phyloP scores from a whole-genome alignment of 2,329 filamentous ascomycete genomes.

The Peltaster fructicola region DNA sequence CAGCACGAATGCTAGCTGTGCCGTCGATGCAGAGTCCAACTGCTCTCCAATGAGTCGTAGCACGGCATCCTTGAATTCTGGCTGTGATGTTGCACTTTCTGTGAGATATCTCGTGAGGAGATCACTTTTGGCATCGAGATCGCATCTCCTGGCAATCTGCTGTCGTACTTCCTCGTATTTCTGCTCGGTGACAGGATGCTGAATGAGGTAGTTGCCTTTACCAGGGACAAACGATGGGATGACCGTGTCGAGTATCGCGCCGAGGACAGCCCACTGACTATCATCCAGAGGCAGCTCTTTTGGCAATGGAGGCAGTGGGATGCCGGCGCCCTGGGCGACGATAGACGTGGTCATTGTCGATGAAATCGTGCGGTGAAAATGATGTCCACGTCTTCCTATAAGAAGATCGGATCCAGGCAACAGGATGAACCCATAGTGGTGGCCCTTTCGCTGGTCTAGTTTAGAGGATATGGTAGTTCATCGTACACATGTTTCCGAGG shows the following conservation, averaged over 20 bases:
- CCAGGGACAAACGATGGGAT: constrained; percentile 37
- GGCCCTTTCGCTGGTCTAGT: too few relatives aligned
- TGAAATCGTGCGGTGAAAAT: too few relatives aligned
- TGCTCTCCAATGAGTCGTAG: constrained; percentile 30
- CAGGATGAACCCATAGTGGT: too few relatives aligned
- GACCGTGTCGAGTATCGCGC: constrained; percentile 39
- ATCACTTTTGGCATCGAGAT: constrained; percentile 22
- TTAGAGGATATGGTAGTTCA: too few relatives aligned
- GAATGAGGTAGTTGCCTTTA: constrained; percentile 10
- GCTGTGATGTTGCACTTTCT: constrained; percentile 25
- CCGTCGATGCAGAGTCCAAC: too few relatives aligned
- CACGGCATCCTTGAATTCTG: constrained; percentile 35
- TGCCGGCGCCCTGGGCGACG: constrained; percentile 1
- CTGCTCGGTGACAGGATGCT: constrained; percentile 11
- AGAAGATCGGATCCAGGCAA: too few relatives aligned
- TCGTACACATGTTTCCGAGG: too few relatives aligned
- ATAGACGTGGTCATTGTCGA: not conserved
- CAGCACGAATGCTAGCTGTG: constrained; percentile 34
- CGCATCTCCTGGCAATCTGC: constrained; percentile 28
- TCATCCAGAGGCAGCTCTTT: constrained; percentile 31
- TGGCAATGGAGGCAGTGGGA: constrained; percentile 30
- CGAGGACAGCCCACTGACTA: constrained; percentile 40
- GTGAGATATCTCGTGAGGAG: constrained; percentile 14
- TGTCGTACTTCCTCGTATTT: constrained; percentile 32
- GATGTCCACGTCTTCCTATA: too few relatives aligned